A percentile compares a stretch with the other conserved stretches of the same genome.
Conservation (phyloP, 164 flowering plant species). For the Stephania yunnanensis region DNA sequence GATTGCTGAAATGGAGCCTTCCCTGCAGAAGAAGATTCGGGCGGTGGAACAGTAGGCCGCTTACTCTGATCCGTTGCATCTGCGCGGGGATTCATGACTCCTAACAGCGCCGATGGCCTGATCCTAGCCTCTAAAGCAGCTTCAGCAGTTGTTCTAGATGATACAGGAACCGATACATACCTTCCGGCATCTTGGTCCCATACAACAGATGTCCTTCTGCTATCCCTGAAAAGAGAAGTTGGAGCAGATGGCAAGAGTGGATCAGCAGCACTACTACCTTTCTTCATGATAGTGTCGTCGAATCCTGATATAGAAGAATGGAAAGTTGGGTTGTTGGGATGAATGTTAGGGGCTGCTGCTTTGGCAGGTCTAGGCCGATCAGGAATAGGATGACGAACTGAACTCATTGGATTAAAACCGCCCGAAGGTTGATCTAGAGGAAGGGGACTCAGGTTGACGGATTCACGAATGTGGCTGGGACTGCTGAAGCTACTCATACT, state of each 20-base stretch:
- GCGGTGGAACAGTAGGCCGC: constrained; percentile 27
- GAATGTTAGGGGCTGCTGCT: constrained; percentile 20
- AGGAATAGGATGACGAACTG: constrained; percentile 26
- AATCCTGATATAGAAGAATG: constrained; percentile 31
- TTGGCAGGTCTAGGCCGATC: constrained; percentile 31
- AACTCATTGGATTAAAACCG: constrained; percentile 26
- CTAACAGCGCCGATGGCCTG: constrained; percentile 32
- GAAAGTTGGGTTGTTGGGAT: constrained; percentile 24
- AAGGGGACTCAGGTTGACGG: constrained; percentile 71
- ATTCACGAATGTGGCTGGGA: constrained; percentile 71
- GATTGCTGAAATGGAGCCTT: constrained; percentile 38
- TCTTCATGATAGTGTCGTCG: constrained; percentile 48
- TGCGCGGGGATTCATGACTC: constrained; percentile 20
- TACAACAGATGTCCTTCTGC: constrained; percentile 73
- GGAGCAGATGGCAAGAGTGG: constrained; percentile 43
- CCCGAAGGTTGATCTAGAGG: constrained; percentile 45
- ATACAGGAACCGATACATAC: constrained; percentile 67
- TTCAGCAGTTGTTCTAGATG: constrained; percentile 28
- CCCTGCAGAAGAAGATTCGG: constrained; percentile 28
- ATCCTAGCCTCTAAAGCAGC: constrained; percentile 40
- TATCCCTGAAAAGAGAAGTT: constrained; percentile 57
- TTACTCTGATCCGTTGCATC: constrained; percentile 30
- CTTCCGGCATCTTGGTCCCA: constrained; percentile 99
- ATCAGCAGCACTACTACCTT: constrained; percentile 36
- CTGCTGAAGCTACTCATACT: constrained; percentile 90